Conservation (phyloP, 129 eudicot species). For the Flaveria robusta region DNA sequence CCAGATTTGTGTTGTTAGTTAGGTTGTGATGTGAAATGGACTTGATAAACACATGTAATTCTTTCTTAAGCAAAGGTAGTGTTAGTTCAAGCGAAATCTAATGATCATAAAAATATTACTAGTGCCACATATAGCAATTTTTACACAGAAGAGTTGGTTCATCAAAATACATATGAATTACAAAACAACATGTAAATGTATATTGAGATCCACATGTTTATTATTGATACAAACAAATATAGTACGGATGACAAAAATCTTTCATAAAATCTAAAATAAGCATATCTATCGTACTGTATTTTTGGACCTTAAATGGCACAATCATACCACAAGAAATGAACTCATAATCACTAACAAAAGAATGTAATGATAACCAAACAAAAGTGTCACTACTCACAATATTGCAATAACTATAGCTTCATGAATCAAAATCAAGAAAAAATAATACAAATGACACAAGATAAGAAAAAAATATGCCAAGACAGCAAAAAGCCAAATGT, state of each 20-base stretch:
- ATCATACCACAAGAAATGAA: conserved; percentile 35
- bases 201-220: neutral
- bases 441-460: neutral
- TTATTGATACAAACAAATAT: neutral
- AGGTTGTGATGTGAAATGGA: too few species aligned
- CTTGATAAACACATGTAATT: too few species aligned
- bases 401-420: conserved; percentile 16
- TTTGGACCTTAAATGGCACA: conserved; percentile 39
- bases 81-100: neutral
- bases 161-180: neutral
- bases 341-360: conserved; percentile 29
- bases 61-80: neutral
- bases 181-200: neutral
- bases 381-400: conserved; percentile 17
- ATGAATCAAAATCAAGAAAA: conserved; percentile 7
- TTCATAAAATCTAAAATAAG: conserved; percentile 28
- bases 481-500: conserved; percentile 44
- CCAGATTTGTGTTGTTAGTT: too few species aligned
- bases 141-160: neutral
- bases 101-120: neutral
- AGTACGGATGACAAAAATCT: conserved; percentile 11
- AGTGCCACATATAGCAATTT: neutral
- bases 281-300: conserved; percentile 29
- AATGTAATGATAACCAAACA: conserved; percentile 21
- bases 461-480: conserved; percentile 30